Conservation (phyloP, 1,139 yeast genomes). For the Schwanniomyces etchellsii region DNA sequence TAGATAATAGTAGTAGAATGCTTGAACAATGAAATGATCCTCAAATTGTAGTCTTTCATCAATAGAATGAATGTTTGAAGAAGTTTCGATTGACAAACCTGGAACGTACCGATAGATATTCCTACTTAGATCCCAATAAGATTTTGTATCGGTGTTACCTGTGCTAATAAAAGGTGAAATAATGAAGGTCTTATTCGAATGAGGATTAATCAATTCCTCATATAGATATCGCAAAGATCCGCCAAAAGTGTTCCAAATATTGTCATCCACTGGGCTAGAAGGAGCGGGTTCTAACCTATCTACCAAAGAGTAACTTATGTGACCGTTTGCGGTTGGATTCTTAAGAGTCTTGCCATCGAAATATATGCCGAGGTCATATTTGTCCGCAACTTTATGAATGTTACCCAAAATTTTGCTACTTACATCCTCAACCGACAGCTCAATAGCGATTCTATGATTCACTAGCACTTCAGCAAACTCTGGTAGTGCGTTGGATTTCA, state of each 20-base stretch:
- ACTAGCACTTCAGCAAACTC: slow-evolving; percentile 53
- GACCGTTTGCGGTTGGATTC: slow-evolving; percentile 33
- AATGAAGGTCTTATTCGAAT: slow-evolving; percentile 18
- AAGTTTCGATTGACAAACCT: slow-evolving; percentile 12
- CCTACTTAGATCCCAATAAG: slow-evolving; percentile 35
- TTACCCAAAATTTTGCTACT: slow-evolving; percentile 31
- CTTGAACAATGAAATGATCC: slow-evolving; percentile 12
- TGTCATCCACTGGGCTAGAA: slow-evolving; percentile 41
- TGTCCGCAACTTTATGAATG: slow-evolving; percentile 35
- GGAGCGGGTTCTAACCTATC: slow-evolving; percentile 55
- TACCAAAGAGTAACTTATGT: slow-evolving; percentile 34
- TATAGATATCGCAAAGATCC: slow-evolving; percentile 55
- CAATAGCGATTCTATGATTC: slow-evolving; percentile 57
- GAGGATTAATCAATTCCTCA: slow-evolving; percentile 39
- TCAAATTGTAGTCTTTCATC: slow-evolving; percentile 27
- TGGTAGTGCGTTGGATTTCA: slow-evolving; percentile 69
- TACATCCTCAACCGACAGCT: slow-evolving; percentile 38
- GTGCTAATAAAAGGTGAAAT: slow-evolving; percentile 29
- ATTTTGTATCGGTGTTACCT: slow-evolving; percentile 40
- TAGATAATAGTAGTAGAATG: slow-evolving; percentile 33
- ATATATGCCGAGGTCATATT: slow-evolving; percentile 41
- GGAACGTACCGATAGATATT: slow-evolving; percentile 35
- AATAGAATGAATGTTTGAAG: slow-evolving; percentile 25
- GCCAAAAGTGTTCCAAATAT: slow-evolving; percentile 48
- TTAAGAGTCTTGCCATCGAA: slow-evolving; percentile 26